Base-by-base conservation (phyloP, 148 eudicot genomes). In the Cornus suecica region DNA sequence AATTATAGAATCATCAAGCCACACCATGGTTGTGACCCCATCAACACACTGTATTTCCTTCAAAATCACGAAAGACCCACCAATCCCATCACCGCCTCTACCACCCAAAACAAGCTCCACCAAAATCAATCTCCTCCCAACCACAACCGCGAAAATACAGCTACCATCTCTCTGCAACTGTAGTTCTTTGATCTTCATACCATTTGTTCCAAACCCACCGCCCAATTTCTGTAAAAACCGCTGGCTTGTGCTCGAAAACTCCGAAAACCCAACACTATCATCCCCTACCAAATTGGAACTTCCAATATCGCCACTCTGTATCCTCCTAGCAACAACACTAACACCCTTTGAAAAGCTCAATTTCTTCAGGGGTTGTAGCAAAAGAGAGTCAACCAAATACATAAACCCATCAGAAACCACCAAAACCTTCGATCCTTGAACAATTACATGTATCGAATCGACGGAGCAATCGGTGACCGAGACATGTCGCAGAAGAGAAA, bases 1-100 rank as follows among this genome's bases (percentile, higher is more conserved):
- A 63, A 96, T 56, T 31, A 96, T 72, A 10, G 90, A 87, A 86
- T 96, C 91, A 88, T 90, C 94, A 73, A 91, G 71, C 99, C 99
- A 96, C 48, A 79, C 87, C 77, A 96, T 73, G 52, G 81, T 71
- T 80, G 72, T 85, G 8, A 91, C 83, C 71, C 88, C 93, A 34
- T 90, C 97, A 80, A 89, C 80, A 25, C 94, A 88, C n/a, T 75
- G 85, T 72, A 91, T 79, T 80, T 96, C 99, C 85, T 90, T 93
- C 84, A 84, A 76, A 51, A 89, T 81, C 27, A 82, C 74, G 63
- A 79, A 76, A n/a, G 85, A 82, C 72, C 82, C 86, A 28, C 87
- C 88, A 78, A 66, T 73, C 60, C 69, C 52, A 77, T 73, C 67
- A 5, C 70, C 72, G 24, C 41, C 75, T 24, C 80, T 71, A 70